Evolutionary conservation across 164 flowering plant genomes (phyloP), one percentile per base, ranked within the genome.

Genomic region (Magnolia officinalis): DNA sequence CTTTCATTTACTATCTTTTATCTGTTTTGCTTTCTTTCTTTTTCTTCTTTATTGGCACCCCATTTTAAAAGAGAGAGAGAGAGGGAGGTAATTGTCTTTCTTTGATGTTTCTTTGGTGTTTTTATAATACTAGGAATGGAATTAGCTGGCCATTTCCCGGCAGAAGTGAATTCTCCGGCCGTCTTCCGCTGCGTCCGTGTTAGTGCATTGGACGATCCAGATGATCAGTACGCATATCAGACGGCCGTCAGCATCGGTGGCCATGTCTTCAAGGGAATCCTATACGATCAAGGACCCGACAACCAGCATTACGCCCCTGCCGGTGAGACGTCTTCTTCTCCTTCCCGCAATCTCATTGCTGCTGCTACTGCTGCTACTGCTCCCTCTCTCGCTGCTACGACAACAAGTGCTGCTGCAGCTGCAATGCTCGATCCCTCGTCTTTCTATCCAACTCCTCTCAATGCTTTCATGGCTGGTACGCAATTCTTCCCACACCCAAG

Each of bases 241-340:
- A 91, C 98, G 71, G 92, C 97, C 19, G 93, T 95, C 67, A 93
- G 83, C 84, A 95, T 95, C 4, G 92, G 95, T 1, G 98, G 98
- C 1, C 97, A 93, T 68, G 84, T 92, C 2, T 95, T 93, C 85
- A 95, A 86, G 78, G 98, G 98, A 26, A 88, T 93, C 78, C 87
- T 95, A 16, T 95, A 92, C 71, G 96, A 95, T 85, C 91, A 89
- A 65, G 98, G 98, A 11, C 91, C 86, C 0, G 97, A 91, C 2
- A 68, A 51, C 13, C 82, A 81, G 16, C 72, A 81, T 52, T 67
- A 75, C 24, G 50, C 71, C 37, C 50, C 71, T 45, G 78, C 69
- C 24, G 86, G 84, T 0, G 91, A 86, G 75, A 83, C 86, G 78
- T 86, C 92, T 16, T 85, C 89, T 21, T 26, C 75, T 16, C 23